phyloP scores from a whole-genome alignment of 1,284 basidiomycete species.

The Thecaphora thlaspeos region DNA sequence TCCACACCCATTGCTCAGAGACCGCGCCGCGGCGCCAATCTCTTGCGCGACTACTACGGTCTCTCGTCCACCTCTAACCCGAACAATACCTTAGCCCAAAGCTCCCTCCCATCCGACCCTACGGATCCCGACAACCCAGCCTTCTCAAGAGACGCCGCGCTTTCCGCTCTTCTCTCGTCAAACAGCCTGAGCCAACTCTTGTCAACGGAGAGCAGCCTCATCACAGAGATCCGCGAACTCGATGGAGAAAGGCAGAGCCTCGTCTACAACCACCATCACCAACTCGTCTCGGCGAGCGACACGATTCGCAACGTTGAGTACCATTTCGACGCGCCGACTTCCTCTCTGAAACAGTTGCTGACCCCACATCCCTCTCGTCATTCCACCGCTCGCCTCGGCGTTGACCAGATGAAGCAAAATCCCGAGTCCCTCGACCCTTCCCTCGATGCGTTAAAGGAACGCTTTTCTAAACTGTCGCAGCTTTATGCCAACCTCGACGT shows the following conservation, averaged over 20 bases:
- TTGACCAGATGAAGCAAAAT: constrained; percentile 37
- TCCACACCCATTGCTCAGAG: too few species aligned
- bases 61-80: constrained; percentile 8
- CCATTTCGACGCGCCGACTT: constrained; percentile 1
- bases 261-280: constrained; percentile 91
- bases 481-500: constrained; percentile 26
- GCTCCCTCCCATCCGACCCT: not conserved
- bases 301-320: constrained; percentile 75
- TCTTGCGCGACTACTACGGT: constrained; percentile 51
- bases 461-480: constrained; percentile 32
- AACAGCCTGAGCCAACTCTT: constrained; percentile 37
- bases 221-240: constrained; percentile 71
- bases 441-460: constrained; percentile 30
- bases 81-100: constrained; percentile 4
- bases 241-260: constrained; percentile 84
- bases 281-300: constrained; percentile 85
- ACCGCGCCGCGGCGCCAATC: constrained; percentile 21
- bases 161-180: constrained; percentile 21
- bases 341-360: not conserved
- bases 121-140: not conserved
- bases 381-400: too few species aligned
- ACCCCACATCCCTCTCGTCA: too few species aligned
- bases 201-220: constrained; percentile 29
- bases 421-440: constrained; percentile 38
- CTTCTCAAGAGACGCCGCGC: constrained; percentile 6